Evolutionary conservation across 2,329 filamentous ascomycete species (phyloP), one percentile per base, ranked within the genome.

Genomic region (Cladophialophora exuberans): DNA sequence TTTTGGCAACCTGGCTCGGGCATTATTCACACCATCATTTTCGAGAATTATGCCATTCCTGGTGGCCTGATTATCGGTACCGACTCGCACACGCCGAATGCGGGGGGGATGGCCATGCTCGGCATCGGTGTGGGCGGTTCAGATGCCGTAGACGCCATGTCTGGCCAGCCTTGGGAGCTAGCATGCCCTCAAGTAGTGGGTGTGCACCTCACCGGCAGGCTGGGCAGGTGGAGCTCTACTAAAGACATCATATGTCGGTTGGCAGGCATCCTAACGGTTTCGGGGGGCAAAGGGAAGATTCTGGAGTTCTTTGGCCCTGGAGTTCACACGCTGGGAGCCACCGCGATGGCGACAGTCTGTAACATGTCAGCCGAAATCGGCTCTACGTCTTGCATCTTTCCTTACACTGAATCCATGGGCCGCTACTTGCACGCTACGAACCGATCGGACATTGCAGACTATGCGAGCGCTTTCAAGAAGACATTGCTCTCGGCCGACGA

Each of bases 1-100:
- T 97, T 97, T 87, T 99, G 94, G 94, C 90, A 85, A 76, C 94
- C 94, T 64, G 94, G 94, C 68, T 97, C 93, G 73, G 94, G 94
- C 83, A 99, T 97, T 74, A 99, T 99, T 68, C 94, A 99, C 81
- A 94, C 97, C 82, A 97, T 97, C 71, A 78, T 97, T 62, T 84
- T 97, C 56, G 94, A 99, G 81, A 97, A 97, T 83, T 97, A 97
- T 76, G 92, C 92, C 73, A 97, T 97, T 87, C 94, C 94, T 64
- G 94, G 94, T 83, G 93, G 88, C 84, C 85, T 99, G 56, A 85
- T 99, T 72, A 97, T 97, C 72, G 94, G 94, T 74, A 97, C 93
- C 66, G 93, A 97, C 76, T 96, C 91, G 54, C 94, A 99, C 81
- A 97, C 94, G 57, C 93, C 93, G 69, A 99, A 99, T 73, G 93